phyloP scores from a whole-genome alignment of 306 rosid genomes.

The Leucaena leucocephala region DNA sequence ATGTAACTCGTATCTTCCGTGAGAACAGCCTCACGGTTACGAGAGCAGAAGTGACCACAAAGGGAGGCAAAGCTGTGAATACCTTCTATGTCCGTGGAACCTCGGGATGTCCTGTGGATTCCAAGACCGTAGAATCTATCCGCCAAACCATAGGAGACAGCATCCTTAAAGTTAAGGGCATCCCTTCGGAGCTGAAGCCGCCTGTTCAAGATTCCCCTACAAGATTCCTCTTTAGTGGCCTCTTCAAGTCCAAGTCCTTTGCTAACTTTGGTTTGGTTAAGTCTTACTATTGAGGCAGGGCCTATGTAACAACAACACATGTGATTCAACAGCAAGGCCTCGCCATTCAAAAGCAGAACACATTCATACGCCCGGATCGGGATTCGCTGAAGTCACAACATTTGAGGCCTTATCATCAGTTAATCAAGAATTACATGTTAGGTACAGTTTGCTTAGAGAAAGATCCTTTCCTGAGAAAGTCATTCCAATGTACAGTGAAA shows the following conservation, averaged over 20 bases:
- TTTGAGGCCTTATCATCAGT: neutral
- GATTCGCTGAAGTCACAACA: neutral
- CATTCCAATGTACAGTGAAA: conserved; percentile 44
- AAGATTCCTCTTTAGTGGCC: conserved; percentile 87
- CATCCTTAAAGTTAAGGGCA: conserved; percentile 90
- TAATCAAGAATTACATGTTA: neutral
- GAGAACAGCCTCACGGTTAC: conserved; percentile 96
- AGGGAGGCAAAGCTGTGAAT: conserved; percentile 88
- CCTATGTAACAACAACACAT: neutral
- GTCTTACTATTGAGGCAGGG: conserved; percentile 59
- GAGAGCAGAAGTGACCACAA: conserved; percentile 91
- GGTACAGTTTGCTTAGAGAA: neutral
- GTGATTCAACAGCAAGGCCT: neutral
- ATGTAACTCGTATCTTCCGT: conserved; percentile 90
- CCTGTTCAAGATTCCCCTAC: conserved; percentile 80
- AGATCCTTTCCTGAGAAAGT: neutral
- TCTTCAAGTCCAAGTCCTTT: conserved; percentile 93
- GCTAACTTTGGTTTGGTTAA: conserved; percentile 84
- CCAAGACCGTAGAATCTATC: conserved; percentile 81
- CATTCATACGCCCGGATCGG: neutral
- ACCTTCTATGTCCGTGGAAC: conserved; percentile 93
- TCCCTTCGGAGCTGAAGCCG: conserved; percentile 61
- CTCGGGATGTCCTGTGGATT: conserved; percentile 76
- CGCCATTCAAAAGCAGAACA: neutral
- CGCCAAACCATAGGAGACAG: conserved; percentile 87